Base-by-base conservation (phyloP, 179 eudicot species). In the Spinacia oleracea region DNA sequence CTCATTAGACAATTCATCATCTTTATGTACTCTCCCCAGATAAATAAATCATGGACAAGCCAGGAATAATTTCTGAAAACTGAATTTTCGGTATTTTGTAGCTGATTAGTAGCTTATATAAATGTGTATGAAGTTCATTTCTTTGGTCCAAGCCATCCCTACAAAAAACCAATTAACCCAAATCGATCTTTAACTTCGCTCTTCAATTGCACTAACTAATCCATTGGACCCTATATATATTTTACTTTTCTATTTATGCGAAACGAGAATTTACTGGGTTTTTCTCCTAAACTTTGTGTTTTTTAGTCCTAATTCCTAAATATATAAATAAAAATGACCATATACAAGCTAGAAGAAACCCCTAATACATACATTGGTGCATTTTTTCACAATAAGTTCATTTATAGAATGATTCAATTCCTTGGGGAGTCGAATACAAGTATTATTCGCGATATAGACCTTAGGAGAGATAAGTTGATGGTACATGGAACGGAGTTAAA, bases 401-500 rank as follows among this genome's bases (percentile, higher is more conserved):
- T 48, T 11, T 81, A 81, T 23, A 72, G 32, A 35, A 70, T 75
- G 79, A 23, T 32, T 2, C 15, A 21, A 0, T 11, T 76, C 34
- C 27, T 14, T 29, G 64, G 25, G 0, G 76, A 75, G 35, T 35
- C 23, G 21, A 62, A 34, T 14, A 27, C 29, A 63, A 23, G 3
- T 27, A 5, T 34, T 14, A 70, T 68, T 20, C 55, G 56, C 10
- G 65, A 40, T n/a, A 70, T 75, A 10, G 76, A 76, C 72, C 69
- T 81, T 8, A 69, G 72, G 46, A 60, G 2, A 8, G 83, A 81
- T 51, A 81, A 23, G 43, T 38, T 81, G 63, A 70, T 59, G 25
- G 29, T 81, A 21, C 14, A 81, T 70, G 83, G 83, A 10, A 70
- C 55, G 3, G 76, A 81, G 56, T 70, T 81, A n/a, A 48, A 70